Percentiles rank a stretch among this genome's conserved stretches.
These are phyloP conservation scores for Penicillium sp. DNA, from an alignment of 2,329 filamentous ascomycete genomes.

Conservation along the genomic window DNA sequence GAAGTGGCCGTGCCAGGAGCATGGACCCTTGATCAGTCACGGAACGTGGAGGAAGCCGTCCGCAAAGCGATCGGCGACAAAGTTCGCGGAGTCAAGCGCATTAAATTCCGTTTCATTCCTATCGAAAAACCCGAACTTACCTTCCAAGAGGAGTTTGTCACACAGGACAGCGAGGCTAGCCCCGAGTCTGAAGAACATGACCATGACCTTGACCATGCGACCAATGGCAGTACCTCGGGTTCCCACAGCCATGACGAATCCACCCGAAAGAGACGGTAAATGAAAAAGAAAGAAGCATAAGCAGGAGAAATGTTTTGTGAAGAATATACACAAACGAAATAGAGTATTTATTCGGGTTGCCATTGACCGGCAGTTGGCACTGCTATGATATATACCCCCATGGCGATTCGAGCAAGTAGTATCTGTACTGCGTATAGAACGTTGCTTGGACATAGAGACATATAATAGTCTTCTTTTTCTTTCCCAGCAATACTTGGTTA, in stretches of 20 bases:
- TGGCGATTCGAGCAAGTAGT: slow-evolving; percentile 3
- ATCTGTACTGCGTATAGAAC: slow-evolving; percentile 23
- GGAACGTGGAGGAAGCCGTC: slow-evolving; percentile 72
- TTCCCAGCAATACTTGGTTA: background rate
- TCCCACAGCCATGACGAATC: slow-evolving; percentile 28
- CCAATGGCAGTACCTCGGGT: slow-evolving; percentile 9
- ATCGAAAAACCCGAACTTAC: slow-evolving; percentile 62
- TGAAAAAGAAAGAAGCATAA: background rate
- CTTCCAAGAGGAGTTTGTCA: slow-evolving; percentile 80
- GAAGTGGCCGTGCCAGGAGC: slow-evolving; percentile 77
- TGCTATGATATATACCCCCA: slow-evolving; percentile 25
- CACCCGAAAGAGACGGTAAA: slow-evolving; percentile 30
- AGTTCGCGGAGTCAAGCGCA: slow-evolving; percentile 80
- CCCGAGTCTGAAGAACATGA: slow-evolving; percentile 60
- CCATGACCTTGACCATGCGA: slow-evolving; percentile 47
- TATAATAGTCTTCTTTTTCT: background rate
- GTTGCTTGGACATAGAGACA: slow-evolving; percentile 14
- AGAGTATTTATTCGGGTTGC: slow-evolving; percentile 2
- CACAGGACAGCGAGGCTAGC: slow-evolving; percentile 60
- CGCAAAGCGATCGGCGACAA: slow-evolving; percentile 73
- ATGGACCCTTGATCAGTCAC: slow-evolving; percentile 75
- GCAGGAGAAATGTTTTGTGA: background rate
- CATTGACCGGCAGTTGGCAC: slow-evolving; percentile 10
- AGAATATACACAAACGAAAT: background rate
- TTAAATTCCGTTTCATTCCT: slow-evolving; percentile 82